Conservation (phyloP, 139 green algal genomes). For the Ettlia oleoabundans region DNA sequence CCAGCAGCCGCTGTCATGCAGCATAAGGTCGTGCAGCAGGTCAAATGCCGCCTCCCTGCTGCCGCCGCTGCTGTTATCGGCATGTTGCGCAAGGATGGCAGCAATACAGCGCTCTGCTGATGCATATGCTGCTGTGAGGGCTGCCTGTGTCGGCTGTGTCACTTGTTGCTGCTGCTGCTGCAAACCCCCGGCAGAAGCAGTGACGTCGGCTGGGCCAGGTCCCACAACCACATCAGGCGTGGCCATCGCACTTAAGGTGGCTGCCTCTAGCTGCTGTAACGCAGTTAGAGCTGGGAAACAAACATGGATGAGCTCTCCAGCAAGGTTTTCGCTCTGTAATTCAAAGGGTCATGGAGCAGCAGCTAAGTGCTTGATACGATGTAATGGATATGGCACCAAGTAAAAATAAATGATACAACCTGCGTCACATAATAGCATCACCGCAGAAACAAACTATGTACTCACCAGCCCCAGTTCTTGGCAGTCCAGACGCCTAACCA, state of each 20-base stretch:
- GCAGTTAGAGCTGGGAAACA: slow-evolving; percentile 19
- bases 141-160: neutral
- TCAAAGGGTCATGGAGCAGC: neutral
- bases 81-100: neutral
- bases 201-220: no score
- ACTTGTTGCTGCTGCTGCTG: no score
- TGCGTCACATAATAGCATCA: neutral
- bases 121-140: neutral
- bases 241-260: neutral
- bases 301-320: slow-evolving; percentile 28
- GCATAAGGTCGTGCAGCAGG: slow-evolving; percentile 43
- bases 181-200: no score
- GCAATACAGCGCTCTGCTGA: slow-evolving; percentile 6
- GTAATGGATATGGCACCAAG: no score
- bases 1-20: slow-evolving; percentile 27
- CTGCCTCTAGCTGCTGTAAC: neutral
- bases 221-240: neutral
- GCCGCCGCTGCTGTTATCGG: neutral
- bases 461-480: slow-evolving; percentile 22
- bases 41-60: slow-evolving; percentile 32
- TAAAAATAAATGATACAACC: no score
- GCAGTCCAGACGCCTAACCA: slow-evolving; percentile 57
- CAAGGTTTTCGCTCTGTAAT: slow-evolving; percentile 60
- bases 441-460: neutral
- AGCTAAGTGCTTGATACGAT: no score